Evolutionary conservation across 345 rosid species (phyloP).

Genomic region (Aegle marmelos): DNA sequence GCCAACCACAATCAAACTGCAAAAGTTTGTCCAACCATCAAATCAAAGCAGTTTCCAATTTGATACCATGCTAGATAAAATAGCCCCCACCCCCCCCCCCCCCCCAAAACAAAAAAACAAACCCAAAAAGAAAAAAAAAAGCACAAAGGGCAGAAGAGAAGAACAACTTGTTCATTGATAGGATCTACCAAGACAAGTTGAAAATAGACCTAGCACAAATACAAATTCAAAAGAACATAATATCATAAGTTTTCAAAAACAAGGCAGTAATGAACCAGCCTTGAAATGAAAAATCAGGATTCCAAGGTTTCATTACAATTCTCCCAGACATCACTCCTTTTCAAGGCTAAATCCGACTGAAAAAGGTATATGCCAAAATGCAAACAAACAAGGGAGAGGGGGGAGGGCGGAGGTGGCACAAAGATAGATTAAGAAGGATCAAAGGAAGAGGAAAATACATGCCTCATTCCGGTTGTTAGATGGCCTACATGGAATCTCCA

Average conservation of each 20-base stretch:
- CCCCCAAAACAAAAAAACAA: background rate
- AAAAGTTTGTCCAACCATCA: constrained; percentile 19
- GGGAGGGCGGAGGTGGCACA: background rate
- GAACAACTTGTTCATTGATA: background rate
- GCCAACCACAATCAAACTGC: constrained; percentile 77
- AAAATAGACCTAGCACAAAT: background rate
- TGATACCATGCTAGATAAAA: too few species aligned
- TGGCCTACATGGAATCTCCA: constrained; percentile 33
- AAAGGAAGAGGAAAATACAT: constrained; percentile 6
- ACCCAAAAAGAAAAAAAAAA: too few species aligned
- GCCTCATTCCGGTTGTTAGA: constrained; percentile 41
- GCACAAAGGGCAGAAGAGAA: constrained; percentile 1
- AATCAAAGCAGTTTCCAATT: background rate
- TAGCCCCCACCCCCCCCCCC: too few species aligned
- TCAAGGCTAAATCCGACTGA: background rate
- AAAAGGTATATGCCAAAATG: background rate
- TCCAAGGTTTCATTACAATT: background rate
- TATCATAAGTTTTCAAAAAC: background rate
- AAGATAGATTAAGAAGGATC: background rate
- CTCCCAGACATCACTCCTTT: background rate
- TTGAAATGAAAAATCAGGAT: background rate
- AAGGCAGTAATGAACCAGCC: background rate
- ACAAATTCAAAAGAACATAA: background rate
- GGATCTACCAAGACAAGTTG: background rate
- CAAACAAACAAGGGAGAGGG: background rate